phyloP scores from a whole-genome alignment of 805 yeast species.

The Blastobotrys parvus region DNA sequence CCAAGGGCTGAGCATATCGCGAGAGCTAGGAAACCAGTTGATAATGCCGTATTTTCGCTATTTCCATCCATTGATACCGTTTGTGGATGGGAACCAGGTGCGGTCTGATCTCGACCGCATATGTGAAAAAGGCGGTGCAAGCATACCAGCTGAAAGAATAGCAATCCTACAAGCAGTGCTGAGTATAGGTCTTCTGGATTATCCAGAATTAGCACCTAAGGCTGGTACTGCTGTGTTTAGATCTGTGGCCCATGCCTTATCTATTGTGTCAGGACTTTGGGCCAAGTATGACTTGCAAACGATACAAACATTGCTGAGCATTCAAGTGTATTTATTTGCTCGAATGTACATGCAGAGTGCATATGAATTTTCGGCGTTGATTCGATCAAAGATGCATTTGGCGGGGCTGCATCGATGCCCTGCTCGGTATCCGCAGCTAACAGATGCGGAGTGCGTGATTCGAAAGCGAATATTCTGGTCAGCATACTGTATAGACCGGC shows the following conservation, averaged over 20 bases:
- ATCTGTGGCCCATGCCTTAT: not conserved
- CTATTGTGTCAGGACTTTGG: not conserved
- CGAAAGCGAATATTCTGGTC: slow-evolving; percentile 5
- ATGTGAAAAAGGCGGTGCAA: not conserved
- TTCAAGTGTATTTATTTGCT: slow-evolving; percentile 3
- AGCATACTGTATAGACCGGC: slow-evolving; percentile 4
- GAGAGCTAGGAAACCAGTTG: not conserved
- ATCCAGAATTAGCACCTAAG: not conserved
- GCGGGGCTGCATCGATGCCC: slow-evolving; percentile 8
- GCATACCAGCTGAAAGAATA: not conserved
- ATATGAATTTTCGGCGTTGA: slow-evolving; percentile 3
- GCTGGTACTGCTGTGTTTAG: not conserved
- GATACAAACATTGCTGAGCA: slow-evolving; percentile 1
- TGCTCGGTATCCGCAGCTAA: slow-evolving; percentile 1
- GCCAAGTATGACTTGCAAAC: not conserved
- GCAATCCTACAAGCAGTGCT: not conserved
- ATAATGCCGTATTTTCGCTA: slow-evolving; percentile 6
- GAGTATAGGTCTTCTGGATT: slow-evolving; percentile 1
- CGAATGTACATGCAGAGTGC: slow-evolving; percentile 2
- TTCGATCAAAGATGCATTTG: slow-evolving; percentile 3
- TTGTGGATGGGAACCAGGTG: slow-evolving; percentile 2
- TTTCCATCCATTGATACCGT: slow-evolving; percentile 4
- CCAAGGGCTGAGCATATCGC: not conserved
- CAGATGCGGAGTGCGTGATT: not conserved
- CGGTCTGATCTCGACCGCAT: not conserved